Conservation (phyloP, 257 asterid genomes). For the Anisodus tanguticus region DNA sequence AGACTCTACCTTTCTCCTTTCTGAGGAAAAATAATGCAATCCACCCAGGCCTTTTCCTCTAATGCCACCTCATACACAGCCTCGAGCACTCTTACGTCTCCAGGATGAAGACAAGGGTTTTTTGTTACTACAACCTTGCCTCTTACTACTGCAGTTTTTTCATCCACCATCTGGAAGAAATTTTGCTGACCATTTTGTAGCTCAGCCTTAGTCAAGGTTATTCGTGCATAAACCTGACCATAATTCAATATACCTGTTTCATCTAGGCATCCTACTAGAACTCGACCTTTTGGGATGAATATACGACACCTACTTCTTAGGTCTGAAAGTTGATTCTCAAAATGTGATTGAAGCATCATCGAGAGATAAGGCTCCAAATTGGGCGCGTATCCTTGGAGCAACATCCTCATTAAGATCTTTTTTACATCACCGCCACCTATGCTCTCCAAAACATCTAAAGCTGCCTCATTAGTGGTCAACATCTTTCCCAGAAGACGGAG, state of each 20-base stretch:
- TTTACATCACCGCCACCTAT: slow-evolving; percentile 71
- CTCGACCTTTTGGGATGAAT: slow-evolving; percentile 84
- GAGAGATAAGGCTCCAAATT: slow-evolving; percentile 74
- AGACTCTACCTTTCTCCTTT: slow-evolving; percentile 75
- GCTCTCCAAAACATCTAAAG: slow-evolving; percentile 69
- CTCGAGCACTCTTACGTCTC: slow-evolving; percentile 90
- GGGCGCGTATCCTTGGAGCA: slow-evolving; percentile 71
- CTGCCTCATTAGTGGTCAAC: slow-evolving; percentile 60
- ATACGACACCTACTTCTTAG: slow-evolving; percentile 75
- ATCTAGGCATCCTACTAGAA: slow-evolving; percentile 79
- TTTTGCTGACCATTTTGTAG: slow-evolving; percentile 46
- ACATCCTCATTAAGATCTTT: slow-evolving; percentile 62
- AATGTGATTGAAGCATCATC: slow-evolving; percentile 73
- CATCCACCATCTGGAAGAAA: slow-evolving; percentile 62
- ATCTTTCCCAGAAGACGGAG: slow-evolving; percentile 57
- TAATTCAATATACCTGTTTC: slow-evolving; percentile 76
- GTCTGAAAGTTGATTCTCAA: slow-evolving; percentile 75
- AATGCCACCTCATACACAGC: slow-evolving; percentile 69
- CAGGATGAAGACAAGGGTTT: slow-evolving; percentile 97
- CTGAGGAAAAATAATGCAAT: slow-evolving; percentile 88
- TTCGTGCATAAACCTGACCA: slow-evolving; percentile 80
- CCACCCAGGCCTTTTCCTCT: slow-evolving; percentile 60
- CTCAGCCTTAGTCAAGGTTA: slow-evolving; percentile 69
- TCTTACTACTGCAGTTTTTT: slow-evolving; percentile 55
- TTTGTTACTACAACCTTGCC: slow-evolving; percentile 90